Evolutionary conservation across 2,329 filamentous ascomycete species (phyloP).

Genomic region (Nothophaeocryptopus gaeumannii): DNA sequence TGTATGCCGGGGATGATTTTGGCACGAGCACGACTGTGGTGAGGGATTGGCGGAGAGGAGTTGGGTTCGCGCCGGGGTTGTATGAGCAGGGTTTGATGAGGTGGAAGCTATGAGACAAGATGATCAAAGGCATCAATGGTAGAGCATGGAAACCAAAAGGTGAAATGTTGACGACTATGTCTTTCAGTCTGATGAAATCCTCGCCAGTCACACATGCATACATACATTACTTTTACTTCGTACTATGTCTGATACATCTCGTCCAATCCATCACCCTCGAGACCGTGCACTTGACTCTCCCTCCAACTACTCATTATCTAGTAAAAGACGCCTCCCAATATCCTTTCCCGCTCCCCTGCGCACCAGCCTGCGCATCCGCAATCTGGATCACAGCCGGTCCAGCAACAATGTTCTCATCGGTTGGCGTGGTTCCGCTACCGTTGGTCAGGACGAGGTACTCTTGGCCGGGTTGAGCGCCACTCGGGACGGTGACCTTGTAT

Average conservation of each 20-base stretch:
- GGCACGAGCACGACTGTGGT: constrained; percentile 38
- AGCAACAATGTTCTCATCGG: constrained; percentile 31
- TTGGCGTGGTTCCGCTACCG: constrained; percentile 11
- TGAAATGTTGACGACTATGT: too few relatives aligned
- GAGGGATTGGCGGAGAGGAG: constrained; percentile 37
- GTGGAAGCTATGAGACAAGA: constrained; percentile 27
- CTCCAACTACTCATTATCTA: too few relatives aligned
- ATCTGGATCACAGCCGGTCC: constrained; percentile 29
- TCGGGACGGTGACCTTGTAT: constrained; percentile 21
- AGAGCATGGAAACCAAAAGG: too few relatives aligned
- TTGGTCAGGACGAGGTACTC: constrained; percentile 29
- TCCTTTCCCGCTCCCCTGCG: not conserved
- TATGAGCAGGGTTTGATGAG: constrained; percentile 43
- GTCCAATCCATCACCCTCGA: too few relatives aligned
- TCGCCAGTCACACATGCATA: too few relatives aligned
- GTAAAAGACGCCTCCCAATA: not conserved
- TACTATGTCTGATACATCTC: too few relatives aligned
- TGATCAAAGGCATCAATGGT: too few relatives aligned
- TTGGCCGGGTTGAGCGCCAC: constrained; percentile 26
- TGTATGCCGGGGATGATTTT: constrained; percentile 40
- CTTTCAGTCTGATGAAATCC: too few relatives aligned
- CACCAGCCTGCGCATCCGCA: constrained; percentile 14
- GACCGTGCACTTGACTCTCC: too few relatives aligned
- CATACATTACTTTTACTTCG: too few relatives aligned
- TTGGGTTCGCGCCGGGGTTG: constrained; percentile 40